These are phyloP conservation scores for Sideroxylon spinosum DNA, from an alignment of 179 eudicot species.

Conservation along the genomic window DNA sequence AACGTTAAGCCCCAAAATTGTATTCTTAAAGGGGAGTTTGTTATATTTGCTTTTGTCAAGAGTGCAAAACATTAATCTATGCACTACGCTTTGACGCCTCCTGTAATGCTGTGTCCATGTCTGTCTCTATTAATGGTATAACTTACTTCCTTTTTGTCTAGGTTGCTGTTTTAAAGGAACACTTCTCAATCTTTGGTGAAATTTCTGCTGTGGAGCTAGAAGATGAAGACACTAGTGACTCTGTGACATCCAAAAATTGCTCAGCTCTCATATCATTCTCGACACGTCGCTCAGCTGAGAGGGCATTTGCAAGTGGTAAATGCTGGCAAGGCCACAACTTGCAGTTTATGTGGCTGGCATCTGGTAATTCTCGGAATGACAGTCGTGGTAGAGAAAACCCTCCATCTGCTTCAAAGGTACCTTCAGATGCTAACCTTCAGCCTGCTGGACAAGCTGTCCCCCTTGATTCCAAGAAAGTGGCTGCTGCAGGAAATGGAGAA, in stretches of 20 bases:
- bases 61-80: not conserved
- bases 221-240: slow-evolving; percentile 29
- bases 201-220: slow-evolving; percentile 59
- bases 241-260: slow-evolving; percentile 34
- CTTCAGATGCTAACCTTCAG: slow-evolving; percentile 36
- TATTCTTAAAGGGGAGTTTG: not conserved
- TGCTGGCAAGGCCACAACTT: slow-evolving; percentile 61
- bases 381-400: slow-evolving; percentile 39
- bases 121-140: not conserved
- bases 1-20: not conserved
- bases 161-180: slow-evolving; percentile 70
- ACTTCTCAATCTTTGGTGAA: slow-evolving; percentile 60
- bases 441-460: slow-evolving; percentile 31
- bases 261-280: slow-evolving; percentile 59
- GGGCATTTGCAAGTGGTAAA: slow-evolving; percentile 68
- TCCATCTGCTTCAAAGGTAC: slow-evolving; percentile 33
- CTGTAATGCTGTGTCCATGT: not conserved
- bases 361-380: slow-evolving; percentile 34
- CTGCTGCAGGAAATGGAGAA: slow-evolving; percentile 25
- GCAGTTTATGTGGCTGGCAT: slow-evolving; percentile 54
- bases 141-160: slow-evolving; percentile 18
- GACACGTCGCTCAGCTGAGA: slow-evolving; percentile 79
- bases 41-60: not conserved
- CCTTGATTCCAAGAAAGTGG: slow-evolving; percentile 26
- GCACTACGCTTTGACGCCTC: not conserved